A percentile compares a stretch with the other conserved stretches of the same genome.
phyloP scores from a whole-genome alignment of 495 filamentous ascomycete genomes.

The Penicillium bovifimosum region DNA sequence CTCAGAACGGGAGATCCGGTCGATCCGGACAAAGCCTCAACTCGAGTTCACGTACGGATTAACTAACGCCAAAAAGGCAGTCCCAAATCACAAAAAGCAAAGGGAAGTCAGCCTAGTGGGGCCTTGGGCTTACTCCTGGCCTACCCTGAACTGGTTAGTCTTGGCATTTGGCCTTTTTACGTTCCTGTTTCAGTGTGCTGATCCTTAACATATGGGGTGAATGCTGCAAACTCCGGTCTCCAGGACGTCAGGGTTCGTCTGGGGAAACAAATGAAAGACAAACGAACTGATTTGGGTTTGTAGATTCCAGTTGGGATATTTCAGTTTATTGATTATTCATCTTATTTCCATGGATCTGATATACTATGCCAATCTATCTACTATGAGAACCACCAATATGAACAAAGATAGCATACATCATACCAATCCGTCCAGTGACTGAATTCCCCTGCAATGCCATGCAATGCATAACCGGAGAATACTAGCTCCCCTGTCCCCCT shows the following conservation, averaged over 20 bases:
- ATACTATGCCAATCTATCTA: too few relatives aligned
- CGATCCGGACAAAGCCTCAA: background rate
- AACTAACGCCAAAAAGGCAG: background rate
- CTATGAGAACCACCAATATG: too few relatives aligned
- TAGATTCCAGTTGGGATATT: too few relatives aligned
- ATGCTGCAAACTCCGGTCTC: background rate
- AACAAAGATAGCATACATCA: too few relatives aligned
- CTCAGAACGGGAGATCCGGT: background rate
- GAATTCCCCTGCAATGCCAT: background rate
- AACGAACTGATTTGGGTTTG: too few relatives aligned
- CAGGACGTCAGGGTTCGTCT: conserved; percentile 4
- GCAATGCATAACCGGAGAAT: conserved; percentile 2
- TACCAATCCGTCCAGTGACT: background rate
- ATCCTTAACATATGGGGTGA: conserved; percentile 4
- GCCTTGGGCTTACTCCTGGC: background rate
- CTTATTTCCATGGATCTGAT: too few relatives aligned
- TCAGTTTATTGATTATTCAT: too few relatives aligned
- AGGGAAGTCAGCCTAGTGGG: conserved; percentile 1
- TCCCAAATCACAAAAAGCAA: background rate
- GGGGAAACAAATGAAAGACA: background rate
- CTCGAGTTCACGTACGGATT: background rate
- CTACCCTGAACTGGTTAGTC: background rate
- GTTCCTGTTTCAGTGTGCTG: conserved; percentile 1
- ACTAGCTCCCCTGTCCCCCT: background rate
- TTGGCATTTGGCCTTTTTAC: conserved; percentile 2